Base-by-base conservation (phyloP, 1,139 yeast species). In the Nakaseomyces uthaithaninus region DNA sequence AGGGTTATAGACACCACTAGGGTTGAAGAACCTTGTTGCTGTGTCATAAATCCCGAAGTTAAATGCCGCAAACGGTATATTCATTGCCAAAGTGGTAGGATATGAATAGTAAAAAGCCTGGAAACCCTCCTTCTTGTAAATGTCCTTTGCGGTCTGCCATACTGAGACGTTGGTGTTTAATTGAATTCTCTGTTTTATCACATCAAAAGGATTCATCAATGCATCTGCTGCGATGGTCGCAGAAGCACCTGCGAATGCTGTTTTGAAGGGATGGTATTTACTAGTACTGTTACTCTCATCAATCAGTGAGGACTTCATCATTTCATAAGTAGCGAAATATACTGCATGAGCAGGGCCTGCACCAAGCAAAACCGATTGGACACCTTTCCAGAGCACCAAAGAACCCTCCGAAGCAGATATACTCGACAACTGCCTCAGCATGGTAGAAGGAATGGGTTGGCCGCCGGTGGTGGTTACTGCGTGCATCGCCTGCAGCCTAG, bases 341-440 rank as follows among this genome's bases (percentile, higher is more conserved):
- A 91, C 82, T 1, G 98, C 98, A 65, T 91, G 98, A 8, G 98
- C 97, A 2, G 98, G 98, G 6, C 98, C 98, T 9, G 98, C 97
- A 36, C 98, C 98, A 47, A 89, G 60, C 7, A 89, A 78, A 48
- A 91, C 94, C 1, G 95, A 84, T 14, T 89, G 80, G 27, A 91
- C 87, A 44, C 98, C 98, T 58, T 94, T 72, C 95, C 97, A 91
- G 36, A 89, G 72, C 1, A 94, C 84, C 43, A 75, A 61, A 2
- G 93, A 83, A 1, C 98, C 98, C 61, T 91, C 98, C 11, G 83
- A 71, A 16, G 95, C 75, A 14, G 87, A 72, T 44, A 91, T 87
- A 52, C 72, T 73, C 18, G 85, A 71, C 39, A 87, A 77, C 22
- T 89, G 77, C 42, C 73, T 67, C 24, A 56, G 43, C 36, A 75